phyloP scores from a whole-genome alignment of 1,284 basidiomycete genomes.

The Sanghuangporus weigelae region DNA sequence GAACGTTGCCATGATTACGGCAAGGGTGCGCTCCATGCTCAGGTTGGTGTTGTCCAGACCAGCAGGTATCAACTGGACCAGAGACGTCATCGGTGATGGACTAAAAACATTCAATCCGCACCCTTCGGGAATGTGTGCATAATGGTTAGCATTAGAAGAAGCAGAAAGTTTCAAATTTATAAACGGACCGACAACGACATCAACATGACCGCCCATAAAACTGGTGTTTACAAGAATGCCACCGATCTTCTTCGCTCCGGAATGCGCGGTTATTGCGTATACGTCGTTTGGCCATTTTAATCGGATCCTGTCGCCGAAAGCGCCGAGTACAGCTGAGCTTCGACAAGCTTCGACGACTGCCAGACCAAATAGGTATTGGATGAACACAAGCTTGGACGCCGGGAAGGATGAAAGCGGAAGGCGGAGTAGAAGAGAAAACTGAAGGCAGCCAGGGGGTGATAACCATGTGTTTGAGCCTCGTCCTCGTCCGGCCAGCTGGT shows the following conservation, averaged over 20 bases:
- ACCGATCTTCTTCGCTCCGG: conserved; percentile 70
- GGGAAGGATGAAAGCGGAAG: conserved; percentile 51
- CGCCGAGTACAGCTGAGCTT: conserved; percentile 45
- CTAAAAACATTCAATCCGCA: conserved; percentile 91
- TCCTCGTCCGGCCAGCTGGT: conserved; percentile 86
- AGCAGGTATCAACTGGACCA: conserved; percentile 61
- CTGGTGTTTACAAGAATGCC: conserved; percentile 91
- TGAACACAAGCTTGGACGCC: conserved; percentile 76
- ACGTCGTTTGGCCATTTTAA: conserved; percentile 99
- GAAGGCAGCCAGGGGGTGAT: conserved; percentile 86
- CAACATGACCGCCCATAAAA: conserved; percentile 67
- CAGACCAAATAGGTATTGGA: conserved; percentile 92
- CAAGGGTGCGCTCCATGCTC: conserved; percentile 72
- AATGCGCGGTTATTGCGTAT: conserved; percentile 58
- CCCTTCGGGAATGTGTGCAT: conserved; percentile 41
- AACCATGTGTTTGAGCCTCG: conserved; percentile 92
- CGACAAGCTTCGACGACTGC: conserved; percentile 86
- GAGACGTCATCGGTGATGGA: conserved; percentile 76
- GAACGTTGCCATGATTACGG: conserved; percentile 75
- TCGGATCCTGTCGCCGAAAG: conserved; percentile 55
- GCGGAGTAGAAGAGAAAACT: conserved; percentile 79
- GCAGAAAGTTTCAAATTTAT: not conserved
- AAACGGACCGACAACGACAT: conserved; percentile 73
- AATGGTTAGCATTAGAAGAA: not conserved
- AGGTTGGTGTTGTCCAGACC: conserved; percentile 35